Evolutionary conservation across 208 protist species (phyloP).

Genomic region (Porcisia deanei): DNA sequence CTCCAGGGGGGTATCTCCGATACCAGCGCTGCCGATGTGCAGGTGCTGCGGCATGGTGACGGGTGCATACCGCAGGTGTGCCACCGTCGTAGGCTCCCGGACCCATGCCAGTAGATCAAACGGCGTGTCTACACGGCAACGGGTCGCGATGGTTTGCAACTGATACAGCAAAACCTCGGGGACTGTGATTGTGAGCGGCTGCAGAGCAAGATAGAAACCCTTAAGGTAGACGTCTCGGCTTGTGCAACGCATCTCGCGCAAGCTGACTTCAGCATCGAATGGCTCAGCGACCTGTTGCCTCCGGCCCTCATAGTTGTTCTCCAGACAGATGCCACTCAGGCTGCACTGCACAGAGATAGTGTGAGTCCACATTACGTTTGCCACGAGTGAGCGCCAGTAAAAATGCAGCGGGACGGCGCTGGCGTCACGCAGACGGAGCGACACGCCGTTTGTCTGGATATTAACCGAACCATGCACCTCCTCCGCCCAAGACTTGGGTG

Average conservation of each 20-base stretch:
- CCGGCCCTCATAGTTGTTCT: conserved; percentile 40
- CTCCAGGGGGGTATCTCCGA: conserved; percentile 42
- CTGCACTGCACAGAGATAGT: conserved; percentile 53
- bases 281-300: conserved; percentile 40
- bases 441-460: conserved; percentile 24
- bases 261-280: conserved; percentile 44
- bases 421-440: conserved; percentile 30
- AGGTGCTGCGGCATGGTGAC: conserved; percentile 19
- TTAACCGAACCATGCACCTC: conserved; percentile 34
- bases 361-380: conserved; percentile 28
- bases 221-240: conserved; percentile 26
- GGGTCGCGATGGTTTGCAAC: conserved; percentile 34
- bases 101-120: conserved; percentile 11
- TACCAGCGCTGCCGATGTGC: conserved; percentile 30
- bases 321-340: conserved; percentile 34
- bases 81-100: background rate
- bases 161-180: conserved; percentile 66
- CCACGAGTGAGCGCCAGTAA: conserved; percentile 27
- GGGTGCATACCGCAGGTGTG: conserved; percentile 15
- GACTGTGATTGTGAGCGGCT: conserved; percentile 46
- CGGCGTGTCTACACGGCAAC: conserved; percentile 13
- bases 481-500: conserved; percentile 12
- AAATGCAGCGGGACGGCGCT: conserved; percentile 26
- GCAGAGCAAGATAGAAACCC: conserved; percentile 41
- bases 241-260: conserved; percentile 37